phyloP scores from a whole-genome alignment of 306 rosid species.

The Sophora flavescens region DNA sequence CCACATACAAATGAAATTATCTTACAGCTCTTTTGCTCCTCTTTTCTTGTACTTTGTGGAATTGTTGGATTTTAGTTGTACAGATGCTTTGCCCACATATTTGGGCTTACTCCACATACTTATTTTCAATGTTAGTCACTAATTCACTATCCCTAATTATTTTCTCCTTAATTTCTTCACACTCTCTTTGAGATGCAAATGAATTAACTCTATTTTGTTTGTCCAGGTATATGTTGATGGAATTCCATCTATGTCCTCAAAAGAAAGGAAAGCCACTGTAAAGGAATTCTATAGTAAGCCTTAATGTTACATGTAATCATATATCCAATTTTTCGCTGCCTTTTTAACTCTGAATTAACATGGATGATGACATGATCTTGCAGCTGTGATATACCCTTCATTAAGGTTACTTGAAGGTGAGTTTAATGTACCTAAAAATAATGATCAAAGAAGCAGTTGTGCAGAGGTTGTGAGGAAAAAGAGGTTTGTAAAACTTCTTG shows the following conservation, averaged over 20 bases:
- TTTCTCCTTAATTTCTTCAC: too few relatives aligned
- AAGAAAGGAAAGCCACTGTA: constrained; percentile 65
- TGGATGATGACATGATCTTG: constrained; percentile 28
- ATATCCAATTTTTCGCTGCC: not conserved
- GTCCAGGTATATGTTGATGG: constrained; percentile 67
- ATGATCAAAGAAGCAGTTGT: constrained; percentile 38
- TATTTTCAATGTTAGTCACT: constrained; percentile 56
- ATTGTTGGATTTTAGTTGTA: constrained; percentile 72
- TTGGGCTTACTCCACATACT: constrained; percentile 70
- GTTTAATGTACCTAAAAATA: constrained; percentile 47
- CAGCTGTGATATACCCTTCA: constrained; percentile 74
- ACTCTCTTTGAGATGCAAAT: constrained; percentile 1
- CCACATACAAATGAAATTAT: constrained; percentile 64
- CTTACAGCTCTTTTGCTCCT: constrained; percentile 73
- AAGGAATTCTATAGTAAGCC: constrained; percentile 68
- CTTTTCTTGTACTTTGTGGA: constrained; percentile 64
- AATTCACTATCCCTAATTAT: not conserved
- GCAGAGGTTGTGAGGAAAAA: constrained; percentile 39
- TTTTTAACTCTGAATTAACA: not conserved
- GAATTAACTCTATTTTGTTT: constrained; percentile 16
- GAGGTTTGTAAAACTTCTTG: constrained; percentile 40
- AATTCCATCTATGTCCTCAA: constrained; percentile 61
- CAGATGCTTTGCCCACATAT: constrained; percentile 61
- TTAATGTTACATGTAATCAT: not conserved
- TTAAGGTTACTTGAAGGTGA: constrained; percentile 68